These are phyloP conservation scores for Trichophaea hybrida DNA, from an alignment of 2,329 filamentous ascomycete genomes.

Conservation along the genomic window DNA sequence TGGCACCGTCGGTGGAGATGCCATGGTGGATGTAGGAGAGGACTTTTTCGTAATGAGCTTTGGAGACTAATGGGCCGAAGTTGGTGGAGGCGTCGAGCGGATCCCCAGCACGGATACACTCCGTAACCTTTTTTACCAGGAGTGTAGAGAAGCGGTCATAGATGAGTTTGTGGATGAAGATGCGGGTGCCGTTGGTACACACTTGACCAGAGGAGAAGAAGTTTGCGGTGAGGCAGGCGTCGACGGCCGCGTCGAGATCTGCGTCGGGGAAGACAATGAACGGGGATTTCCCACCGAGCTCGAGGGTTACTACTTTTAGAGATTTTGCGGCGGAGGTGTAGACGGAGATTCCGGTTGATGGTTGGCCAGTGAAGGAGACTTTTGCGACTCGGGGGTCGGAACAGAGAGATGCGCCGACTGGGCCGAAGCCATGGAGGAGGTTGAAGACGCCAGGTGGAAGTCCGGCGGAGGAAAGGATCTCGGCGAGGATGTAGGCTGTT, in stretches of 20 bases:
- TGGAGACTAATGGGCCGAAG: conserved; percentile 69
- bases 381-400: conserved; percentile 60
- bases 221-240: conserved; percentile 86
- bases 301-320: conserved; percentile 74
- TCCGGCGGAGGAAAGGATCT: conserved; percentile 33
- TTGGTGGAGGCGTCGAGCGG: conserved; percentile 60
- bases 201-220: conserved; percentile 86
- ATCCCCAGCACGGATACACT: conserved; percentile 54
- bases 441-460: conserved; percentile 34
- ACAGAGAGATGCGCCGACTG: conserved; percentile 35
- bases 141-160: conserved; percentile 53
- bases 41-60: conserved; percentile 62
- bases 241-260: conserved; percentile 63
- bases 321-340: conserved; percentile 57
- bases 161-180: conserved; percentile 58
- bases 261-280: conserved; percentile 68
- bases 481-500: conserved; percentile 32
- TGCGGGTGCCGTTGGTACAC: conserved; percentile 81
- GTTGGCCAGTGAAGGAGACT: conserved; percentile 81
- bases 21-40: conserved; percentile 62
- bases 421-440: conserved; percentile 41
- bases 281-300: conserved; percentile 76
- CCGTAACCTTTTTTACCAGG: conserved; percentile 52
- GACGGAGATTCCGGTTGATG: conserved; percentile 69
- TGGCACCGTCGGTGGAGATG: conserved; percentile 57